A percentile compares a stretch with the other conserved stretches of the same genome.
Evolutionary conservation across 2,329 filamentous ascomycete species (phyloP).

Genomic region (Fusarium temperatum): DNA sequence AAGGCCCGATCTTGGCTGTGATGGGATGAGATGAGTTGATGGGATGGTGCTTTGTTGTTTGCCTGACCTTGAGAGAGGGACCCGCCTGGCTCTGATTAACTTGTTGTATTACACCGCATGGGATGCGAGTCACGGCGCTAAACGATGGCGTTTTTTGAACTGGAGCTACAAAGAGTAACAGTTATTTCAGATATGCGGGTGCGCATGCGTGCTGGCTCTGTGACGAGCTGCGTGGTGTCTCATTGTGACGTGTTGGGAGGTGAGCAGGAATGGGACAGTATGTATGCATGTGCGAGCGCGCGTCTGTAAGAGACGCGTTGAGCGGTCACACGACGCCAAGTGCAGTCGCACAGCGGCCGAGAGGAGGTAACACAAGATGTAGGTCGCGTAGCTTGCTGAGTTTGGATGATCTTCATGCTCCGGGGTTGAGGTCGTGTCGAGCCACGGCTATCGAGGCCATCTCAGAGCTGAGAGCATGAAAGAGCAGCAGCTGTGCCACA

Average conservation of each 20-base stretch:
- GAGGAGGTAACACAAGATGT: conserved; percentile 24
- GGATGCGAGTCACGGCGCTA: conserved; percentile 35
- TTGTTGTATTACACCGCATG: conserved; percentile 22
- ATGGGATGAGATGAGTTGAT: neutral
- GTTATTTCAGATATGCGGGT: conserved; percentile 10
- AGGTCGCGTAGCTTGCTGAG: conserved; percentile 14
- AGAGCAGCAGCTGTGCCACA: conserved; percentile 13
- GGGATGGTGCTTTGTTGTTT: conserved; percentile 3
- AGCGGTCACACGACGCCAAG: conserved; percentile 19
- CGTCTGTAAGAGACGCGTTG: conserved; percentile 9
- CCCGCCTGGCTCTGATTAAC: conserved; percentile 15
- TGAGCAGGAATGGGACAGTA: conserved; percentile 11
- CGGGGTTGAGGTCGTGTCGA: conserved; percentile 20
- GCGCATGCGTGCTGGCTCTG: conserved; percentile 12
- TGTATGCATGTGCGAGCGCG: conserved; percentile 1
- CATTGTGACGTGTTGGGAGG: conserved; percentile 40
- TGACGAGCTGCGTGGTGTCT: conserved; percentile 32
- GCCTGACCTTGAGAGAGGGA: conserved; percentile 1
- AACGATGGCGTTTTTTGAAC: conserved; percentile 8
- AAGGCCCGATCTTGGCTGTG: conserved; percentile 25
- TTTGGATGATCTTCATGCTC: conserved; percentile 10
- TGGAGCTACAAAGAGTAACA: neutral
- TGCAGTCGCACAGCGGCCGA: neutral
- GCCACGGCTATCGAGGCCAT: conserved; percentile 18
- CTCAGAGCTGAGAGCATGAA: conserved; percentile 10